Conservation (phyloP, 805 yeast species). For the Monosporozyma solicola region DNA sequence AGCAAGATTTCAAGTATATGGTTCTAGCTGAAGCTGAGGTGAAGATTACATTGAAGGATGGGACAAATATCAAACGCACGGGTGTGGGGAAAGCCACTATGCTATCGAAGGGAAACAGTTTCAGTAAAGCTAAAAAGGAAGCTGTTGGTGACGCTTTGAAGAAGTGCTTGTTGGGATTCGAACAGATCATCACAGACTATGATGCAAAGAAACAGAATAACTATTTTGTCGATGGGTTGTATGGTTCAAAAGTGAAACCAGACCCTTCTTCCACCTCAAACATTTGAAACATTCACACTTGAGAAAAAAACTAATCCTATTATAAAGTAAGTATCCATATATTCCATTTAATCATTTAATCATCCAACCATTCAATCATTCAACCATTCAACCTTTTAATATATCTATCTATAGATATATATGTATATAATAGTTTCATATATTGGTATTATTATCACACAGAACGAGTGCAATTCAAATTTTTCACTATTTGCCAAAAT, state of each 20-base stretch:
- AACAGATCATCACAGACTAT: constrained; percentile 43
- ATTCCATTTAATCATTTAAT: too few relatives aligned
- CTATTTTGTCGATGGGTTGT: constrained; percentile 29
- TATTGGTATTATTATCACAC: not conserved
- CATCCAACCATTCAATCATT: too few relatives aligned
- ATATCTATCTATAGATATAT: too few relatives aligned
- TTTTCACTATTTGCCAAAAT: not conserved
- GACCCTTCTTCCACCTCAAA: not conserved
- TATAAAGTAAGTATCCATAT: too few relatives aligned
- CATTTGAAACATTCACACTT: not conserved
- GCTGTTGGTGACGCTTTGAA: constrained; percentile 81
- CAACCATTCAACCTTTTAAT: too few relatives aligned
- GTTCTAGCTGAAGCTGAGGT: constrained; percentile 38
- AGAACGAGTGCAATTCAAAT: not conserved
- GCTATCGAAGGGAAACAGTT: constrained; percentile 57
- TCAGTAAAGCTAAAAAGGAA: constrained; percentile 72
- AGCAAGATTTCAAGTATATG: constrained; percentile 11
- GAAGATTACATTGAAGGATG: constrained; percentile 66
- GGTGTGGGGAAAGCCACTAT: constrained; percentile 68
- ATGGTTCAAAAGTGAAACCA: constrained; percentile 6
- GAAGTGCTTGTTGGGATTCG: constrained; percentile 70
- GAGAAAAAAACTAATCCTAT: too few relatives aligned
- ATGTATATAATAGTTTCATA: too few relatives aligned
- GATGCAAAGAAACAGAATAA: constrained; percentile 28
- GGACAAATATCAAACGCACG: constrained; percentile 68